A percentile compares a stretch with the other conserved stretches of the same genome.
These are phyloP conservation scores for Citrus glauca DNA, from an alignment of 345 rosid species.

Conservation along the genomic window DNA sequence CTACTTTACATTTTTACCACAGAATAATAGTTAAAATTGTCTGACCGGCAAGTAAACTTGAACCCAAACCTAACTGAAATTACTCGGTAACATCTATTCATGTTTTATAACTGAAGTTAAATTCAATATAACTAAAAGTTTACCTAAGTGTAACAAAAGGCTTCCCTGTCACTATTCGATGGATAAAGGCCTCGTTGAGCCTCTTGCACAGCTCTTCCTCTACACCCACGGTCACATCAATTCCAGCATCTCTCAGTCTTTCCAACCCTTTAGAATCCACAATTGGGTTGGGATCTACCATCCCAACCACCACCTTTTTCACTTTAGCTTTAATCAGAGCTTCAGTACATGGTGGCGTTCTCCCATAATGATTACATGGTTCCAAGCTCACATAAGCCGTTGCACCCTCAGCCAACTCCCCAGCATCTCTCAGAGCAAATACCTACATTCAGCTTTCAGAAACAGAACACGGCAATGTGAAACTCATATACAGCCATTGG, in stretches of 20 bases:
- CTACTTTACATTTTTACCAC: neutral
- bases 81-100: neutral
- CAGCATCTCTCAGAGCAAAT: constrained; percentile 83
- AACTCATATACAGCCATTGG: neutral
- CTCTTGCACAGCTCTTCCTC: constrained; percentile 76
- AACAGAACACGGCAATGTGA: neutral
- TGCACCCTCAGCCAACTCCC: constrained; percentile 69
- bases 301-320: constrained; percentile 74
- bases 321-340: constrained; percentile 80
- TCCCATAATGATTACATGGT: constrained; percentile 88
- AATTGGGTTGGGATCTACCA: constrained; percentile 89
- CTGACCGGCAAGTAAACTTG: neutral
- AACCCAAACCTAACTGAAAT: neutral
- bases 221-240: constrained; percentile 60
- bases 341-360: constrained; percentile 91
- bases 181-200: constrained; percentile 72
- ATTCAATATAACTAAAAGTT: neutral
- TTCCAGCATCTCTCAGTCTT: constrained; percentile 60
- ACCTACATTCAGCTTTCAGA: constrained; percentile 38
- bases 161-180: constrained; percentile 63
- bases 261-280: constrained; percentile 74
- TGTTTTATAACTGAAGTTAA: neutral
- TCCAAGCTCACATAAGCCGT: constrained; percentile 90
- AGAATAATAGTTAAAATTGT: neutral
- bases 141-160: constrained; percentile 82